Conservation (phyloP, 2,329 filamentous ascomycete species). For the Epichloe typhina region DNA sequence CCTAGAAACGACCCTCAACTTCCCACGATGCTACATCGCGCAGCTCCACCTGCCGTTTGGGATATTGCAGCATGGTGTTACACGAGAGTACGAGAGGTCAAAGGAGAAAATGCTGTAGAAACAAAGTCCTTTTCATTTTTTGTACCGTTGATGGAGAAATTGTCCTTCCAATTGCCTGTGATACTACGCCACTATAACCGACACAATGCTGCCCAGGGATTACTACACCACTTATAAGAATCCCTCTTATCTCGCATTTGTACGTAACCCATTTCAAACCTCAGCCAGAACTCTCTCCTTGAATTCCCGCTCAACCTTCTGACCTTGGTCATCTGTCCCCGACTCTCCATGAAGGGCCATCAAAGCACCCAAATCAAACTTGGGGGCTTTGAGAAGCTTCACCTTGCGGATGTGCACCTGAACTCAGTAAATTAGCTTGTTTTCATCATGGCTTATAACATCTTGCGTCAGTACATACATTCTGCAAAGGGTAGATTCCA, state of each 20-base stretch:
- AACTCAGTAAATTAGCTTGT: neutral
- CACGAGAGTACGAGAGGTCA: too few species aligned
- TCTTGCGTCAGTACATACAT: conserved; percentile 47
- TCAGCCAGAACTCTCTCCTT: conserved; percentile 92
- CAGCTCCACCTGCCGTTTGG: too few species aligned
- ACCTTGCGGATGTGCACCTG: conserved; percentile 99
- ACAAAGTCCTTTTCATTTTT: conserved; percentile 21
- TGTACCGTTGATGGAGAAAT: conserved; percentile 24
- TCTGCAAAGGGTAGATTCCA: conserved; percentile 99
- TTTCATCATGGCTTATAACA: neutral
- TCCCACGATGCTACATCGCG: too few species aligned
- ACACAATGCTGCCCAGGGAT: conserved; percentile 25
- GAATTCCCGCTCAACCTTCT: conserved; percentile 99
- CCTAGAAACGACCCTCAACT: too few species aligned
- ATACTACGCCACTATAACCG: conserved; percentile 32
- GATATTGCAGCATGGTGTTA: too few species aligned
- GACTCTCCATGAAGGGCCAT: conserved; percentile 97
- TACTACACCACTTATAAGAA: conserved; percentile 20
- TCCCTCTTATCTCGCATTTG: conserved; percentile 19
- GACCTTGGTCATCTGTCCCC: conserved; percentile 85
- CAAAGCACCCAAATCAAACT: conserved; percentile 96
- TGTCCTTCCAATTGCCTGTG: conserved; percentile 27
- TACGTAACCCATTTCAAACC: conserved; percentile 51
- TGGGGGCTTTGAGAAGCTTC: conserved; percentile 96
- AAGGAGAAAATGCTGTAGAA: conserved; percentile 2